A percentile compares a stretch with the other conserved stretches of the same genome.
Evolutionary conservation across 768 basidiomycete species (phyloP).

Genomic region (Termitomyces sp.): DNA sequence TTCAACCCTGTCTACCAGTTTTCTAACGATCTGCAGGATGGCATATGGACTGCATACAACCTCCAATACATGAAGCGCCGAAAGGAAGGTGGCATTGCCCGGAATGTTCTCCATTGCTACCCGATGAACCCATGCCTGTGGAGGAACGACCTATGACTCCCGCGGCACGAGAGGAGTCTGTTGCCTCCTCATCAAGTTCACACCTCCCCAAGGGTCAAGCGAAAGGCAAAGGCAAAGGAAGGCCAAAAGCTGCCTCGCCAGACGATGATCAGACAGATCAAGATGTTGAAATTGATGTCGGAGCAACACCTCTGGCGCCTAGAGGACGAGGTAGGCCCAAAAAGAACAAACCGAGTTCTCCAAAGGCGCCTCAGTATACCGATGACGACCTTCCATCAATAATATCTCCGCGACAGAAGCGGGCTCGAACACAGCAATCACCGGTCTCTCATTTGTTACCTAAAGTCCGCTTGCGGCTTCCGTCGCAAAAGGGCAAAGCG

Average conservation of each 20-base stretch:
- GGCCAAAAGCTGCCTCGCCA: conserved; percentile 31
- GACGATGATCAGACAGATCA: conserved; percentile 35
- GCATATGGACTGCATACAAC: conserved; percentile 80
- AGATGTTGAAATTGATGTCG: conserved; percentile 28
- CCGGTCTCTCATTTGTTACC: conserved; percentile 30
- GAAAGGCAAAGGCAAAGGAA: conserved; percentile 28
- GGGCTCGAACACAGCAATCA: conserved; percentile 39
- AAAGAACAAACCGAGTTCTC: conserved; percentile 25
- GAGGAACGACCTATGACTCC: conserved; percentile 14
- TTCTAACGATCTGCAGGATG: conserved; percentile 50
- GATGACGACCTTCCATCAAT: conserved; percentile 23
- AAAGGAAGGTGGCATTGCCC: conserved; percentile 81
- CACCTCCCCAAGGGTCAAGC: conserved; percentile 4
- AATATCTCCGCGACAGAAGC: conserved; percentile 37
- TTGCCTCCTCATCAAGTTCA: conserved; percentile 42
- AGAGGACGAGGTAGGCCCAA: conserved; percentile 22
- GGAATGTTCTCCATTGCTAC: conserved; percentile 43
- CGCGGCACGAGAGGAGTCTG: conserved; percentile 33
- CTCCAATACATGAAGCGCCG: conserved; percentile 70
- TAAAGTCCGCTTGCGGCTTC: conserved; percentile 47
- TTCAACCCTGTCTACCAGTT: conserved; percentile 10
- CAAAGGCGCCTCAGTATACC: conserved; percentile 17
- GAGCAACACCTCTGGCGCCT: conserved; percentile 21
- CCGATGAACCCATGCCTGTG: conserved; percentile 14
- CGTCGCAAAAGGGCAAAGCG: conserved; percentile 59